Conservation (phyloP, 2,329 filamentous ascomycete genomes). For the Colletotrichum abscissum region DNA sequence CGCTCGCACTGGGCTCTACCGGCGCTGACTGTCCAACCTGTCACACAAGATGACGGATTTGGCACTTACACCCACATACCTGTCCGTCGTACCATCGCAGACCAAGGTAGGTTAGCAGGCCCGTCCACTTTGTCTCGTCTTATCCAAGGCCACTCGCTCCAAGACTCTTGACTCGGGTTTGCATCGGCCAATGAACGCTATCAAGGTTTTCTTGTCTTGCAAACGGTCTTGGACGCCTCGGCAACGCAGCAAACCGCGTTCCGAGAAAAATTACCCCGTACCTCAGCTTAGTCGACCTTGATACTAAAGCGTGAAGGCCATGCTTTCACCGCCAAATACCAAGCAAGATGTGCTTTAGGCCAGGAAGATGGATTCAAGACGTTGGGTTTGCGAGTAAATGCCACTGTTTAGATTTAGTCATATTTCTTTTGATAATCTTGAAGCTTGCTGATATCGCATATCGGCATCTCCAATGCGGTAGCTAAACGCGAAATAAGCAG, state of each 20-base stretch:
- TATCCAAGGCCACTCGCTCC: neutral
- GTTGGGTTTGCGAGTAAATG: neutral
- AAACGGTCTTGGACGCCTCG: neutral
- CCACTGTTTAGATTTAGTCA: neutral
- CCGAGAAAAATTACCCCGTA: neutral
- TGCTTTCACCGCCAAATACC: too few species aligned
- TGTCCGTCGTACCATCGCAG: neutral
- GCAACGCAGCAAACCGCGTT: neutral
- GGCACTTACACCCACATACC: neutral
- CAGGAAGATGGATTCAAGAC: neutral
- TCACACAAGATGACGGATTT: neutral
- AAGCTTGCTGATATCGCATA: neutral
- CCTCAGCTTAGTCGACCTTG: too few species aligned
- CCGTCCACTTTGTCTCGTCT: neutral
- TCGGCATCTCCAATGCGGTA: neutral
- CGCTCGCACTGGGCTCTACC: neutral
- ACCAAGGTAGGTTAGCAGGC: neutral
- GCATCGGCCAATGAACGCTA: neutral
- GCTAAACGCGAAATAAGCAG: neutral
- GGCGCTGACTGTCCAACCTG: neutral
- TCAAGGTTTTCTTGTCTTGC: conserved; percentile 2
- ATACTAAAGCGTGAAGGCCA: too few species aligned
- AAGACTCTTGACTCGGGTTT: conserved; percentile 11
- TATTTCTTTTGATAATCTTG: neutral
- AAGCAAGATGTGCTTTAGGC: neutral